Conservation (phyloP, 441 rosid genomes). For the Daphne laureola region DNA sequence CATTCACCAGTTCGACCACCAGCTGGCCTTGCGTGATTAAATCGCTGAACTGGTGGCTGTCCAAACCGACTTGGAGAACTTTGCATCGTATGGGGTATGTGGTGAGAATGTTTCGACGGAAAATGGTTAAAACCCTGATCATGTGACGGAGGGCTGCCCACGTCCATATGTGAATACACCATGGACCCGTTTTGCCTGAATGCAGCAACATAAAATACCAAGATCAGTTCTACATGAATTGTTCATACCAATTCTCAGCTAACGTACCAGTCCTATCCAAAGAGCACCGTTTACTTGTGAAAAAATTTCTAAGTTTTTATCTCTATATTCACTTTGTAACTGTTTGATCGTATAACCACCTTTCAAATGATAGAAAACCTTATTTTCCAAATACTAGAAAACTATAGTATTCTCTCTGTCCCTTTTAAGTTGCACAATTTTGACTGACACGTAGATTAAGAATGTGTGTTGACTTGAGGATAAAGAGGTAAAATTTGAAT, state of each 20-base stretch:
- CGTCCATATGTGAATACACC: conserved; percentile 52
- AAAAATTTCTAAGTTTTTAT: too few species aligned
- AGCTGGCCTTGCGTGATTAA: conserved; percentile 49
- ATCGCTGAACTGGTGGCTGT: conserved; percentile 61
- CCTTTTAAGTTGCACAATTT: too few species aligned
- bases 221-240: neutral
- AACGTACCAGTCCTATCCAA: neutral
- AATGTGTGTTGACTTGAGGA: too few species aligned
- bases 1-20: conserved; percentile 52
- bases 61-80: conserved; percentile 93
- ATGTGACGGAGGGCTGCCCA: conserved; percentile 66
- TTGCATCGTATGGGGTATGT: conserved; percentile 48
- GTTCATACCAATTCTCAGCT: too few species aligned
- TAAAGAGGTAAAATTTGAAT: too few species aligned
- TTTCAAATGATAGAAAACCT: too few species aligned
- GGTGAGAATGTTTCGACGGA: conserved; percentile 54
- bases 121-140: conserved; percentile 66
- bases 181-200: conserved; percentile 61
- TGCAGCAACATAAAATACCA: conserved; percentile 13
- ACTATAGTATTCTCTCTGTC: too few species aligned
- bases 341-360: too few species aligned
- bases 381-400: too few species aligned
- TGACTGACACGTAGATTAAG: too few species aligned
- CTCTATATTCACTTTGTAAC: too few species aligned
- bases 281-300: too few species aligned